Base-by-base conservation (phyloP, 1,284 basidiomycete species). In the Amylostereum areolatum region DNA sequence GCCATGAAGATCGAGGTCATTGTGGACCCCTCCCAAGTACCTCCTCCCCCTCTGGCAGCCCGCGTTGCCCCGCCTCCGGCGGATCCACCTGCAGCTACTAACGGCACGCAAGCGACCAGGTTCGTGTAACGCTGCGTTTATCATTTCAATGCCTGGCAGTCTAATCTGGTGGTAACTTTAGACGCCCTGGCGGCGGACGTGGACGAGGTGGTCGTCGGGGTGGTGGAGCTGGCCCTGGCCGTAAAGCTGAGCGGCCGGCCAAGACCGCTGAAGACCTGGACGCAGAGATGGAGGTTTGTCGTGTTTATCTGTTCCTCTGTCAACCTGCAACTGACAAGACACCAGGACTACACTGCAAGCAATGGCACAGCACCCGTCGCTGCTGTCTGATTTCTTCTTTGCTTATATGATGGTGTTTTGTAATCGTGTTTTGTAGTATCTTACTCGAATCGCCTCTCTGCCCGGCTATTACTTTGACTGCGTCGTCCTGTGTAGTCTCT, bases 1-100 rank as follows among this genome's bases (percentile, higher is more conserved):
- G 90, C 94, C 28, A 96, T 99, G 90, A 96, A 94, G 78, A 94
- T 98, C 57, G 96, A 98, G 77, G 92, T 98, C 55, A 84, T 97
- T 43, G 80, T 97, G 64, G 92, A 96, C 74, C 93, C 93, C 27
- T 75, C 85, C 47, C 80, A 80, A 48, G 77, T 83, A n/a, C 76
- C 79, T 4, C 76, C 86, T 7, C 69, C 70, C 25, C 74, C 83
- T 3, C 76, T 95, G 56, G 82, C 78, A 24, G 79, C 81, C 27
- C 83, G 85, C 48, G 83, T 89, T 31, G 80, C 86, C 2, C 77
- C 85, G 43, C 75, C 77, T 30, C 69, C 78, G n/a, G 68, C 70
- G 36, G 18, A 18, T 18, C 18, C 18, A 18, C 18, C 18, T 18
- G 18, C 18, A 18, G 62, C 66, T 48, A 65, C 65, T 36, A 46